Evolutionary conservation across 257 asterid species (phyloP).

Genomic region (Vinca minor): DNA sequence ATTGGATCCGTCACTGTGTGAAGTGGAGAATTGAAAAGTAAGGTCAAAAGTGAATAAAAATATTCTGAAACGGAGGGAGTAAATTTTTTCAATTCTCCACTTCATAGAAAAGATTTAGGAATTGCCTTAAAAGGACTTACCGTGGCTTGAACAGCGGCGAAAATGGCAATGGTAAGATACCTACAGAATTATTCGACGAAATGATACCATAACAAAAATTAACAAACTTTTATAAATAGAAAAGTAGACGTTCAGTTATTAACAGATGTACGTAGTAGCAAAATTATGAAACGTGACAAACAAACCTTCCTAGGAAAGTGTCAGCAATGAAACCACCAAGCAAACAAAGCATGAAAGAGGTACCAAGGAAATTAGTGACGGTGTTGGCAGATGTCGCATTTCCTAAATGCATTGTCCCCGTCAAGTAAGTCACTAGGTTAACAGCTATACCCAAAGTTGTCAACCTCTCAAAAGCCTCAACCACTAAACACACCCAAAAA

Average conservation of each 20-base stretch:
- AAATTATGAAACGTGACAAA: not conserved
- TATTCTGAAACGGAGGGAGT: no score
- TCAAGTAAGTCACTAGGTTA: conserved; percentile 69
- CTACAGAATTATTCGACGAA: no score
- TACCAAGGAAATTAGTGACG: conserved; percentile 80
- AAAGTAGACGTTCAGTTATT: no score
- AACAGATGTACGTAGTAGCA: no score
- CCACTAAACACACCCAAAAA: conserved; percentile 27
- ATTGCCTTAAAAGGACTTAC: conserved; percentile 32
- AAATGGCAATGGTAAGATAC: conserved; percentile 68
- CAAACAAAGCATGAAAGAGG: conserved; percentile 73
- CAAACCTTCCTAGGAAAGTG: conserved; percentile 69
- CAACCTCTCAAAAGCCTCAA: conserved; percentile 66
- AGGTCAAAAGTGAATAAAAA: no score
- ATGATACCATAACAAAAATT: not conserved
- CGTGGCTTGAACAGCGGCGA: conserved; percentile 66
- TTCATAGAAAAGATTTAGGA: not conserved
- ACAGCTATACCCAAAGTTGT: conserved; percentile 85
- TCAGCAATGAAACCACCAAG: conserved; percentile 87
- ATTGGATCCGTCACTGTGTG: no score
- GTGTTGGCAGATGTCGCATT: conserved; percentile 67
- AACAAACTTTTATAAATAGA: no score
- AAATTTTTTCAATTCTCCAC: conserved; percentile 5
- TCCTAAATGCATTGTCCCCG: conserved; percentile 84
- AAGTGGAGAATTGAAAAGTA: no score